Evolutionary conservation across 1,284 basidiomycete species (phyloP).

Genomic region (Austroboletus novae-zelandiae): DNA sequence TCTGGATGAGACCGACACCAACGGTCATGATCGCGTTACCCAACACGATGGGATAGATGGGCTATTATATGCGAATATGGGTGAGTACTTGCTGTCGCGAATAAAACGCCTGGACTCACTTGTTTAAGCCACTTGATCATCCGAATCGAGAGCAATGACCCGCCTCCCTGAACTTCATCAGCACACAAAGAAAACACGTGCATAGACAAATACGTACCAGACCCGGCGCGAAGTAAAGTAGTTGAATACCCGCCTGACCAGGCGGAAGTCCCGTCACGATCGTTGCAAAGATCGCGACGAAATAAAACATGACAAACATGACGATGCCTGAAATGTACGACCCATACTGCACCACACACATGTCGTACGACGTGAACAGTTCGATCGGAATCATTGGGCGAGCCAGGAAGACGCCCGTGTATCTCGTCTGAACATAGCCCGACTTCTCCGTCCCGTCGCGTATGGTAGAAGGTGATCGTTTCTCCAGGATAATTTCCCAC

Average conservation of each 20-base stretch:
- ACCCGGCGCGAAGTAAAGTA: constrained; percentile 50
- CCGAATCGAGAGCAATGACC: constrained; percentile 14
- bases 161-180: constrained; percentile 16
- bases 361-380: constrained; percentile 36
- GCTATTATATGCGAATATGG: constrained; percentile 27
- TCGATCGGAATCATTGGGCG: constrained; percentile 45
- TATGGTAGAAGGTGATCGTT: constrained; percentile 8
- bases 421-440: constrained; percentile 1
- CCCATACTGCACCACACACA: constrained; percentile 38
- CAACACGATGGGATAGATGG: constrained; percentile 41
- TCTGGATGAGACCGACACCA: constrained; percentile 42
- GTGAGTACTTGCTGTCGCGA: constrained; percentile 9
- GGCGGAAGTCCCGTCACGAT: constrained; percentile 41
- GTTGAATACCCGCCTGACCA: constrained; percentile 41
- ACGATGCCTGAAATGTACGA: constrained; percentile 45
- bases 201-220: constrained; percentile 30
- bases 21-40: constrained; percentile 38
- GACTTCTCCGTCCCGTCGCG: background rate
- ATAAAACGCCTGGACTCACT: constrained; percentile 10
- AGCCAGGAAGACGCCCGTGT: constrained; percentile 30
- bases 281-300: constrained; percentile 49
- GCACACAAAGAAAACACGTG: background rate
- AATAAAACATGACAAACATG: constrained; percentile 53
- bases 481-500: constrained; percentile 44
- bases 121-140: constrained; percentile 29